Base-by-base conservation (phyloP, 1,139 yeast genomes). In the Pichia sp. region DNA sequence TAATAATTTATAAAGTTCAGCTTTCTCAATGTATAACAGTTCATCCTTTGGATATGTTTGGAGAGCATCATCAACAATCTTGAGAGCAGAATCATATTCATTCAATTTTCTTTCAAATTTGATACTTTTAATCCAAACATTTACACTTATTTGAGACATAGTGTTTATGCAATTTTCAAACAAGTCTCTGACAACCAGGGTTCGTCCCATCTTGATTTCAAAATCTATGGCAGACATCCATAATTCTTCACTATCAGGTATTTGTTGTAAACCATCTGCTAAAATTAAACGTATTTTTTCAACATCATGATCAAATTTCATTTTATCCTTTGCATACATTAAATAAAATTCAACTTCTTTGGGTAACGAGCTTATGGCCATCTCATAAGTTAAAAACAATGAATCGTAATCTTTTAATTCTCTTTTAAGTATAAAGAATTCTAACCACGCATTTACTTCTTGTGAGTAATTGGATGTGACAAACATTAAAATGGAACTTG, bases 211-310 rank as follows among this genome's bases (percentile, higher is more conserved):
- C 27, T 72, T 73, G n/a, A 71, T 67, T 51, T 86, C 88, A 35
- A 89, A 66, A 53, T 86, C 83, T 21, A 85, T 70, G 17, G 82
- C 75, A 0, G 94, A 94, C 40, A 83, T 67, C 89, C 91, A 84
- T 7, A 89, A 65, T 19, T 74, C 77, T 52, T 79, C 83, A 50
- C 70, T 73, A 0, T 67, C 55, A 1, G 83, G 77, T 22, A 71
- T 62, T 12, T 59, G 50, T 5, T 68, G 59, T 38, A 77, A 63
- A 0, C 86, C 85, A 11, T 70, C 64, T 4, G 67, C 59, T 7
- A 89, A 66, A 2, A 87, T 75, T 0, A 61, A 58, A 47, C 84
- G 69, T 0, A 96, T 87, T 2, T 70, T 73, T 0, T 59, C 64
- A 1, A 75, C 58, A 56, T 85, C 81, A 1, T 72, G 67, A 2